Conservation (phyloP, 192 early-diverging fungal species). For the Entomortierella chlamydospora region DNA sequence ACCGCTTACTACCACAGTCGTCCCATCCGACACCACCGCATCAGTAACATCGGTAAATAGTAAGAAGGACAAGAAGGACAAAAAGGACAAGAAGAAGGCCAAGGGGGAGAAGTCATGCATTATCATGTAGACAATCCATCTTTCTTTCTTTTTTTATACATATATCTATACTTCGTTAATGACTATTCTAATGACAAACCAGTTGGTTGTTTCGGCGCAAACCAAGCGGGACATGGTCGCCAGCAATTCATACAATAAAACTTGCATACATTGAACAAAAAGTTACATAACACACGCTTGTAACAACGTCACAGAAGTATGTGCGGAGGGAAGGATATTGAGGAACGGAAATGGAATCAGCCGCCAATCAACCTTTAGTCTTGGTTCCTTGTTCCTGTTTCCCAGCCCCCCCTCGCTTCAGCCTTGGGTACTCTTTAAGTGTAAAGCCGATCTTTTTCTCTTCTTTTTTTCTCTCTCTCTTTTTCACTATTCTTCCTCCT, state of each 20-base stretch:
- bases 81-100: constrained; percentile 52
- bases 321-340: no score
- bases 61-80: constrained; percentile 49
- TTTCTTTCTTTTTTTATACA: constrained; percentile 6
- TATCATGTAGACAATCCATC: constrained; percentile 38
- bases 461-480: constrained; percentile 1
- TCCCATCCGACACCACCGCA: not conserved
- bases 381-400: no score
- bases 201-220: no score
- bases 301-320: no score
- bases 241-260: no score
- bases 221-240: no score
- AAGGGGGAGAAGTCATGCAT: constrained; percentile 42
- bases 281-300: no score
- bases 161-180: constrained; percentile 9
- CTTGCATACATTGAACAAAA: no score
- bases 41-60: not conserved
- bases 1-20: constrained; percentile 6
- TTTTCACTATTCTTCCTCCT: not conserved
- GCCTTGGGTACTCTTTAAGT: not conserved
- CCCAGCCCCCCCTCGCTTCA: not conserved
- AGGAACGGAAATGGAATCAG: no score
- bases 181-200: not conserved
- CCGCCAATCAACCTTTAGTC: no score
- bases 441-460: not conserved